Evolutionary conservation across 345 rosid species (phyloP).

Genomic region (Iberis pinnata): DNA sequence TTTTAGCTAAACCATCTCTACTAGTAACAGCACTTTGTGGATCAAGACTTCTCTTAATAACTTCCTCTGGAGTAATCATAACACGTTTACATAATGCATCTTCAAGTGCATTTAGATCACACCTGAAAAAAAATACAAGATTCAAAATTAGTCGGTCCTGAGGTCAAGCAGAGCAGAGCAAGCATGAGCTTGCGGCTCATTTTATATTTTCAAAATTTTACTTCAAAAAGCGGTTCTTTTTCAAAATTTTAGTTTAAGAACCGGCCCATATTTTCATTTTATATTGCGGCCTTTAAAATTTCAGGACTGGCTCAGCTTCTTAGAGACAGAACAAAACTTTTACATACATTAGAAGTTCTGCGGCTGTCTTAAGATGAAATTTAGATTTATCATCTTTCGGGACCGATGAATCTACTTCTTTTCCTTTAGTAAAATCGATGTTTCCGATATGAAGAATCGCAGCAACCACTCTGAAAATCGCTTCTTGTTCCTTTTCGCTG

Average conservation of each 20-base stretch:
- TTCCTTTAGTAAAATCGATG: slow-evolving; percentile 70
- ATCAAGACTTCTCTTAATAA: slow-evolving; percentile 82
- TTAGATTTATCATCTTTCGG: slow-evolving; percentile 71
- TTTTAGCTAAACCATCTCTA: slow-evolving; percentile 91
- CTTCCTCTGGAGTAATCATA: slow-evolving; percentile 96
- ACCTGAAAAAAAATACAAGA: slow-evolving; percentile 57
- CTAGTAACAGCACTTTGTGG: slow-evolving; percentile 79
- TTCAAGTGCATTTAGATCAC: slow-evolving; percentile 65
- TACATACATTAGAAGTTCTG: slow-evolving; percentile 77
- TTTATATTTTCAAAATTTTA: no score
- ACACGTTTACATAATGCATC: slow-evolving; percentile 94
- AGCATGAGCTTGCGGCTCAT: no score
- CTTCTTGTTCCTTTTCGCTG: slow-evolving; percentile 85
- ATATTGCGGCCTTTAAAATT: no score
- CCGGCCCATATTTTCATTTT: no score
- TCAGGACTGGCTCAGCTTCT: no score
- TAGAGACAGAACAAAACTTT: slow-evolving; percentile 1
- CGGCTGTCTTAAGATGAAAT: slow-evolving; percentile 68
- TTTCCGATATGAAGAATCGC: slow-evolving; percentile 85
- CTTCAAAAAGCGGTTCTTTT: no score
- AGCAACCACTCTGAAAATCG: slow-evolving; percentile 93
- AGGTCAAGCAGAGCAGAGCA: no score
- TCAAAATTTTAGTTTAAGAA: no score
- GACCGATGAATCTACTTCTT: slow-evolving; percentile 78
- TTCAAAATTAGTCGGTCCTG: no score